phyloP scores from a whole-genome alignment of 768 basidiomycete species.

The Termitomyces titanicus region DNA sequence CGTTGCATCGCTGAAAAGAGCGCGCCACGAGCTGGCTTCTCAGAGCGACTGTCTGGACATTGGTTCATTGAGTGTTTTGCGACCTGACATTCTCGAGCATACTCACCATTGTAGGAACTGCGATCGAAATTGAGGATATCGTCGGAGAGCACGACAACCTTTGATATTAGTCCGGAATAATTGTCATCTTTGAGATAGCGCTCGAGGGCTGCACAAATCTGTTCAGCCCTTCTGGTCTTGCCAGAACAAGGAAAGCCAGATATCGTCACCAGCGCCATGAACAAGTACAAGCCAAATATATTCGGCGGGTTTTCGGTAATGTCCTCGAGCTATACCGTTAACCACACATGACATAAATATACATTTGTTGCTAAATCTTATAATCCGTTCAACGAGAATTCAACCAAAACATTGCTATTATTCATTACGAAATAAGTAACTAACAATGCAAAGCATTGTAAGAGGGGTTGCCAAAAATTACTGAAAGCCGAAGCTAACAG shows the following conservation, averaged over 20 bases:
- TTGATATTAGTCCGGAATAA: conserved; percentile 50
- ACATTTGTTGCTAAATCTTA: too few relatives aligned
- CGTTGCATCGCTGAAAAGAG: conserved; percentile 84
- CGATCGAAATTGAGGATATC: conserved; percentile 62
- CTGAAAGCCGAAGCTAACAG: conserved; percentile 83
- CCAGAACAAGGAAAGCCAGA: conserved; percentile 87
- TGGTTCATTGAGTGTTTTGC: neutral
- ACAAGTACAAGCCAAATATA: neutral
- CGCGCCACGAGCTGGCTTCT: conserved; percentile 85
- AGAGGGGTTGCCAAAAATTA: conserved; percentile 80
- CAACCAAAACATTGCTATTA: too few relatives aligned
- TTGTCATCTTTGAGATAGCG: conserved; percentile 40
- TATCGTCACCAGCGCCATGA: conserved; percentile 93
- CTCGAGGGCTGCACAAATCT: conserved; percentile 61
- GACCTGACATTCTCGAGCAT: neutral
- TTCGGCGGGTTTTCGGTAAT: too few relatives aligned
- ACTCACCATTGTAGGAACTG: conserved; percentile 70
- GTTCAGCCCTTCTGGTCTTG: conserved; percentile 69
- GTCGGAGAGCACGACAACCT: conserved; percentile 64
- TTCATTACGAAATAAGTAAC: conserved; percentile 7
- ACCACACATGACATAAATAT: too few relatives aligned
- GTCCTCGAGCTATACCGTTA: too few relatives aligned
- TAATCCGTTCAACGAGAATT: neutral
- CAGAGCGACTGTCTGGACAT: conserved; percentile 65
- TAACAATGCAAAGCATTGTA: conserved; percentile 20